Conservation (phyloP, 1,284 basidiomycete species). For the Leccinum griseonigrum region DNA sequence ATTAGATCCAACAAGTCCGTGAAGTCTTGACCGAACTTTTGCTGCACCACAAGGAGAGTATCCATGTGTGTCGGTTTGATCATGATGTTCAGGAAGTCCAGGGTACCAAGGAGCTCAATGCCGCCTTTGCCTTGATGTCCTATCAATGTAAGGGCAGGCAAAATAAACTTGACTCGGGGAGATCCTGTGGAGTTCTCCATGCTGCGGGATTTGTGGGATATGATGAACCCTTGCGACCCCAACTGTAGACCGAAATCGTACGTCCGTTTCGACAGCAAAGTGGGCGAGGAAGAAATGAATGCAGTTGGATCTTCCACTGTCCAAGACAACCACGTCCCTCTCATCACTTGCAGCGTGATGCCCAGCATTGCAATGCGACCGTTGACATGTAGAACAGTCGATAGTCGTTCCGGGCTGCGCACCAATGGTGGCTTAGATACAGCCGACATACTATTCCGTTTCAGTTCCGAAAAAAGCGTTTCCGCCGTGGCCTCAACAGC, state of each 20-base stretch:
- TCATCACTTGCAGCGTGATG: constrained; percentile 75
- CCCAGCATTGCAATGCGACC: constrained; percentile 47
- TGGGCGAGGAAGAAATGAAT: constrained; percentile 44
- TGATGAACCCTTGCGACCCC: constrained; percentile 59
- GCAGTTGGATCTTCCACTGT: constrained; percentile 49
- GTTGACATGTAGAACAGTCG: constrained; percentile 46
- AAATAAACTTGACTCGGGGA: constrained; percentile 53
- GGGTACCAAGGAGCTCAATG: constrained; percentile 54
- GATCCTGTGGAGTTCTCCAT: constrained; percentile 36
- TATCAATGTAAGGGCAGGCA: constrained; percentile 63
- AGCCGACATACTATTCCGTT: constrained; percentile 31
- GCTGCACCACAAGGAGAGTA: constrained; percentile 73
- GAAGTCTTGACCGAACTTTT: constrained; percentile 84
- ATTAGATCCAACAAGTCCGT: constrained; percentile 71
- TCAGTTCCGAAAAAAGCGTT: constrained; percentile 62
- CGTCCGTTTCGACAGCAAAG: constrained; percentile 33
- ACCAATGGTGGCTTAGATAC: constrained; percentile 24
- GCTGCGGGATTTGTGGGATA: constrained; percentile 49
- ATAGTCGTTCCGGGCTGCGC: constrained; percentile 24
- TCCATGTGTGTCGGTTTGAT: constrained; percentile 82
- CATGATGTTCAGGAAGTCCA: constrained; percentile 68
- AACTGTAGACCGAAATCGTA: constrained; percentile 63
- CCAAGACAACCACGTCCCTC: constrained; percentile 81
- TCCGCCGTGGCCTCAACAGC: constrained; percentile 65
- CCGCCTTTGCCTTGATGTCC: constrained; percentile 50